Conservation (phyloP, 352 stramenopile genomes). For the Phytophthora sp. region DNA sequence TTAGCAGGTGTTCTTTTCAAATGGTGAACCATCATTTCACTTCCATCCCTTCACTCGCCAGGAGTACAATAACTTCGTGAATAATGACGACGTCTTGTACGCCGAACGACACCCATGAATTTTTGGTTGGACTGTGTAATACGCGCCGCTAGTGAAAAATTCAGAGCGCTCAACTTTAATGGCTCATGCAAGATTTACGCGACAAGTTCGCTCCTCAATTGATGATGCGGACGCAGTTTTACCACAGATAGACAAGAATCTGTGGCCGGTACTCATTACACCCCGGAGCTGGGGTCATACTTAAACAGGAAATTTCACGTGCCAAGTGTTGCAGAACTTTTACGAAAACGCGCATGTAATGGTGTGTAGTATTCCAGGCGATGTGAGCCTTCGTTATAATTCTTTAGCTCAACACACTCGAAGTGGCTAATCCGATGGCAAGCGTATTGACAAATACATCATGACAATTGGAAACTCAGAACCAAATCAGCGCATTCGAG, state of each 20-base stretch:
- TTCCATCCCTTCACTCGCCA: constrained; percentile 23
- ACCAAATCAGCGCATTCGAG: no score
- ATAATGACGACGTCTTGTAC: no score
- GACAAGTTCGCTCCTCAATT: neutral
- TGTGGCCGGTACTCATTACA: neutral
- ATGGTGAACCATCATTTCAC: constrained; percentile 22
- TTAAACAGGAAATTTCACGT: no score
- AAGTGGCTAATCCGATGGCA: no score
- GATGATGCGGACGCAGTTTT: neutral
- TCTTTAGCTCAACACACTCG: no score
- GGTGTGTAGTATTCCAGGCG: neutral
- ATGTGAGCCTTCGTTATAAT: no score
- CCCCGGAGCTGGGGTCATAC: neutral
- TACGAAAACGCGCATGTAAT: neutral
- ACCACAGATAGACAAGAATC: neutral
- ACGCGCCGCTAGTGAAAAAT: neutral
- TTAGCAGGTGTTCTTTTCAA: constrained; percentile 9
- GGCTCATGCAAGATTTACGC: neutral
- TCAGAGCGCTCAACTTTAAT: neutral
- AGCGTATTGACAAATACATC: no score
- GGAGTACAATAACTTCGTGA: no score
- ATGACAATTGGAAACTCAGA: no score
- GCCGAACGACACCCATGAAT: no score
- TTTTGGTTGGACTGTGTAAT: constrained; percentile 1
- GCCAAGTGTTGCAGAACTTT: constrained; percentile 2